A percentile compares a stretch with the other conserved stretches of the same genome.
These are phyloP conservation scores for Marchantia polymorpha DNA, from an alignment of 225 moss, liverwort and hornwort genomes.

Conservation along the genomic window DNA sequence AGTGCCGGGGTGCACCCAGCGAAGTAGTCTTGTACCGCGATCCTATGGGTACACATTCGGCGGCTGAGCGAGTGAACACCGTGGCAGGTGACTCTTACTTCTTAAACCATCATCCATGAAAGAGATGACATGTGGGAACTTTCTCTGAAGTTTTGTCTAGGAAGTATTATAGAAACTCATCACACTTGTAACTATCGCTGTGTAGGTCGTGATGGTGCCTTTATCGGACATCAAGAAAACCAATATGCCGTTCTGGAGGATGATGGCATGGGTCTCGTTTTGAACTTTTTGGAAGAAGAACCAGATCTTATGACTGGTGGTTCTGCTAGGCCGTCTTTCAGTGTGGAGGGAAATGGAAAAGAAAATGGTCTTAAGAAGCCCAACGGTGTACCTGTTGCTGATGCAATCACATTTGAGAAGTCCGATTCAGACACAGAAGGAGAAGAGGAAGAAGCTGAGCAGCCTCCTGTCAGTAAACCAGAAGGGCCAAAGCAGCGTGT, in stretches of 20 bases:
- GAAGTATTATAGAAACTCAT: constrained; percentile 22
- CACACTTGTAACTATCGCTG: neutral
- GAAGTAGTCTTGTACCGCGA: constrained; percentile 95
- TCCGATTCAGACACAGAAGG: constrained; percentile 42
- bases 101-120: neutral
- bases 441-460: neutral
- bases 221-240: constrained; percentile 79
- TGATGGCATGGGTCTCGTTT: constrained; percentile 86
- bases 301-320: constrained; percentile 48
- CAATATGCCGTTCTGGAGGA: constrained; percentile 91
- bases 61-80: constrained; percentile 74
- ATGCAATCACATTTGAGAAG: constrained; percentile 83
- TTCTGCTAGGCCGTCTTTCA: constrained; percentile 48
- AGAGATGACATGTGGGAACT: constrained; percentile 9
- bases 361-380: constrained; percentile 31
- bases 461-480: constrained; percentile 45
- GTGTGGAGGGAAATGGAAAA: constrained; percentile 42
- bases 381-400: constrained; percentile 72
- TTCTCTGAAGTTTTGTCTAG: constrained; percentile 15
- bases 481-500: constrained; percentile 52
- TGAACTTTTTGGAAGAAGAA: constrained; percentile 81
- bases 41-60: constrained; percentile 68
- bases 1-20: constrained; percentile 91
- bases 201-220: constrained; percentile 97
- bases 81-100: constrained; percentile 51